Base-by-base conservation (phyloP, 768 basidiomycete species). In the Naematelia aurantialba region DNA sequence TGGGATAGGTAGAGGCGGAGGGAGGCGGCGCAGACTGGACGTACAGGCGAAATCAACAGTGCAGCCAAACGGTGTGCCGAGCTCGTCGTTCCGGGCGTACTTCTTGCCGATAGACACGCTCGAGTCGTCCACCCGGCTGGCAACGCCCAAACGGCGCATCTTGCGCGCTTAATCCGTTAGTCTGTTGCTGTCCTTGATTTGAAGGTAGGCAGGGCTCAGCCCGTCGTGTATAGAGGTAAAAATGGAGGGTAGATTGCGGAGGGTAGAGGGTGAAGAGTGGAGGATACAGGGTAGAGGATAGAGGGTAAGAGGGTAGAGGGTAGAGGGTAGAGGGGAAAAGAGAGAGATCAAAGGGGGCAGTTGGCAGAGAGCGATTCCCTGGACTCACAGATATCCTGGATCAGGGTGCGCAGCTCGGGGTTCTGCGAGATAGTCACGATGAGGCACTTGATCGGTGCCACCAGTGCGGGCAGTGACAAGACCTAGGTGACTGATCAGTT, bases 31-130 rank as follows among this genome's bases (percentile, higher is more conserved):
- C n/a, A n/a, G n/a, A n/a, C n/a, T n/a, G n/a, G n/a, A n/a, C n/a
- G n/a, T n/a, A 88, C 87, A 85, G 4, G 93, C 96, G 79, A 98
- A 97, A 78, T 97, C 94, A 56, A 98, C 82, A 1, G 96, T 99
- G 58, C 94, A 82, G 51, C 94, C 96, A 78, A 88, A 99, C 1
- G 96, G 96, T 27, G 96, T 98, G 63, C 96, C 96, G 46, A 99
- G 83, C 79, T 98, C 96, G 79, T 99, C 96, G 79, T 98, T 99
- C 59, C 96, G 85, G 12, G 96, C 86, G 79, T 98, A 98, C 13
- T 94, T 91, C 80, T 89, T 93, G 44, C 96, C 96, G 72, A 98
- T 98, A 5, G 90, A 87, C 30, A 88, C 86, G 68, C 87, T 89
- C 22, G 93, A 98, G 75, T 98, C 94, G 76, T 98, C 96, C 2